These are phyloP conservation scores for Monilinia aucupariae DNA, from an alignment of 2,329 filamentous ascomycete genomes.

Conservation along the genomic window DNA sequence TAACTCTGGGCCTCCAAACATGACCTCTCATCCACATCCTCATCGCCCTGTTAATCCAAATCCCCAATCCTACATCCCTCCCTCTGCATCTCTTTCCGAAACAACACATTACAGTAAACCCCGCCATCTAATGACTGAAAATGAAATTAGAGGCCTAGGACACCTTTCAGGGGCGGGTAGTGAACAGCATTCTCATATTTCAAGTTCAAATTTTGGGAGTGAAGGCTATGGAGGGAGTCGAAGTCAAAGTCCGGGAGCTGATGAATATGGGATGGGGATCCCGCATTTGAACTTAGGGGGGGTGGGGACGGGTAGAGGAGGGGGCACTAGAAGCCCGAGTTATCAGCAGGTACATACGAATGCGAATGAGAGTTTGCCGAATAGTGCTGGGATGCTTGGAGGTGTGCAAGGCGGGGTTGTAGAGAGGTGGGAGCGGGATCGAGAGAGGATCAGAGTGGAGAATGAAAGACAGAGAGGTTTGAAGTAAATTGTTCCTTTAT, in stretches of 20 bases:
- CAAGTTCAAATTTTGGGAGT: neutral
- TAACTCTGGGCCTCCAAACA: conserved; percentile 11
- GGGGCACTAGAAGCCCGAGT: neutral
- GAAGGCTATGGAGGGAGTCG: neutral
- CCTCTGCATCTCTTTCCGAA: conserved; percentile 2
- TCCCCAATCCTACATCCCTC: neutral
- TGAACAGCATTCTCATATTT: neutral
- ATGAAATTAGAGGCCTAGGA: neutral
- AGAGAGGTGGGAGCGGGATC: neutral
- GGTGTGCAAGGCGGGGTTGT: neutral
- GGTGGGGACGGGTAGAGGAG: neutral
- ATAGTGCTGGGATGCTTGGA: neutral
- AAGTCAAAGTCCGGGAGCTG: neutral
- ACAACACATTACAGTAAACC: conserved; percentile 4
- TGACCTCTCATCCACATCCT: neutral
- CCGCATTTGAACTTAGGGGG: neutral
- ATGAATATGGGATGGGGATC: neutral
- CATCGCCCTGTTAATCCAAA: neutral
- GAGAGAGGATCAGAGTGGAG: neutral
- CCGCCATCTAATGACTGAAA: neutral
- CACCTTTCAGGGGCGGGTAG: neutral
- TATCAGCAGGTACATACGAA: neutral
- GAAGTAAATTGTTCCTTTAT: neutral
- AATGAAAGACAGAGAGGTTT: neutral
- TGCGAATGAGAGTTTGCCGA: neutral